These are phyloP conservation scores for Secale cereale DNA, from an alignment of 176 grass and related monocot genomes.

Conservation along the genomic window DNA sequence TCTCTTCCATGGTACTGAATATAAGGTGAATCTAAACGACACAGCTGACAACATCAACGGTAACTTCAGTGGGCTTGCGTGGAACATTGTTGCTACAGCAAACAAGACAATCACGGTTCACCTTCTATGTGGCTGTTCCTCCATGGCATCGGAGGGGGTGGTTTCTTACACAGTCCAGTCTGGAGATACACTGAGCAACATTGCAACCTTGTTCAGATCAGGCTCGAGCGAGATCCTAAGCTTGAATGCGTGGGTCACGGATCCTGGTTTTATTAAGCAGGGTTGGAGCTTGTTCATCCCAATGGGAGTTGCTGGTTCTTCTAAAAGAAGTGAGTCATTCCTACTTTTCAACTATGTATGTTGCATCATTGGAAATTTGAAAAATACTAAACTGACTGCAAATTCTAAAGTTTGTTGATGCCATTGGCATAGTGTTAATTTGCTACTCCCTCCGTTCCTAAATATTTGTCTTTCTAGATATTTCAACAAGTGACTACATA, in stretches of 20 bases:
- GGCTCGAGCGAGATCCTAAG: constrained; percentile 28
- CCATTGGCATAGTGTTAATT: background rate
- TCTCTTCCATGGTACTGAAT: constrained; percentile 43
- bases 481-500: too few species aligned
- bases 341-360: background rate
- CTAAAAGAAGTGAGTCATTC: constrained; percentile 40
- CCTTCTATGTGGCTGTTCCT: constrained; percentile 50
- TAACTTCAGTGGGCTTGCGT: constrained; percentile 50
- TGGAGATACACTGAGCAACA: constrained; percentile 39
- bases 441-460: too few species aligned
- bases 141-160: constrained; percentile 14
- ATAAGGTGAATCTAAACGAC: background rate
- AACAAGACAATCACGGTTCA: background rate
- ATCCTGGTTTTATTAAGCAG: constrained; percentile 35
- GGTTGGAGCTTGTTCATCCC: constrained; percentile 52
- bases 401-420: background rate
- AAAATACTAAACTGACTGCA: background rate
- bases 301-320: constrained; percentile 32
- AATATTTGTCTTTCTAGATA: too few species aligned
- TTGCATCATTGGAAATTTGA: background rate
- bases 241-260: constrained; percentile 26
- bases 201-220: constrained; percentile 39
- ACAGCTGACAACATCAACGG: background rate
- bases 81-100: background rate
- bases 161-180: constrained; percentile 46